Percentiles rank a stretch among this genome's conserved stretches.
Evolutionary conservation across 139 green algal genomes (phyloP).

Genomic region (Deuterostichococcus epilithicus): DNA sequence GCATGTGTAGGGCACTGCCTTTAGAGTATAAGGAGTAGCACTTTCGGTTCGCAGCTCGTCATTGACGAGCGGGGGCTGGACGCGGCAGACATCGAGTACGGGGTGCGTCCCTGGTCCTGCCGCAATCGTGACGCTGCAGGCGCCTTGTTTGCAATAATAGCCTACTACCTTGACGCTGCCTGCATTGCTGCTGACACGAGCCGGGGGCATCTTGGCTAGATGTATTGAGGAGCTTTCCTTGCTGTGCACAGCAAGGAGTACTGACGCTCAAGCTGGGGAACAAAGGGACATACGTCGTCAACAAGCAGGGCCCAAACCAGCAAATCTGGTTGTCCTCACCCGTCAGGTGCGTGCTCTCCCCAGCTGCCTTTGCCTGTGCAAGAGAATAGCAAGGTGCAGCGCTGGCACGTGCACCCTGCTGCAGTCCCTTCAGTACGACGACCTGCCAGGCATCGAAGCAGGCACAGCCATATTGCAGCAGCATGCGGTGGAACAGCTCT

Average conservation of each 20-base stretch:
- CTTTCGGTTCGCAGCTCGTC: constrained; percentile 29
- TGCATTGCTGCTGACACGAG: not conserved
- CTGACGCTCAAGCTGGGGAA: constrained; percentile 72
- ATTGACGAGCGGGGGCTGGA: constrained; percentile 52
- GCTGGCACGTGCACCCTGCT: too few species aligned
- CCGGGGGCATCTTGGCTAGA: not conserved
- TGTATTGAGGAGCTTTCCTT: not conserved
- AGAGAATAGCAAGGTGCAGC: too few species aligned
- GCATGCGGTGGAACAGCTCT: too few species aligned
- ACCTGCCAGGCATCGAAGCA: too few species aligned
- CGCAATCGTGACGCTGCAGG: too few species aligned
- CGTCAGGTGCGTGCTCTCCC: constrained; percentile 48
- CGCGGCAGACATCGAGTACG: constrained; percentile 65
- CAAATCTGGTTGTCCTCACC: constrained; percentile 97
- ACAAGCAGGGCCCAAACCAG: constrained; percentile 96
- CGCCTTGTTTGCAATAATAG: not conserved
- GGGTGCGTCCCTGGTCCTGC: constrained; percentile 44
- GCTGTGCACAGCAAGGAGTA: constrained; percentile 68
- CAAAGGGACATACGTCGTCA: constrained; percentile 92
- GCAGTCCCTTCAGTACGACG: too few species aligned
- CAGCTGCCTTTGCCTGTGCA: too few species aligned
- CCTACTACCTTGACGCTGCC: not conserved
- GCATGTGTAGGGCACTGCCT: not conserved
- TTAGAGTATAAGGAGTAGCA: not conserved
- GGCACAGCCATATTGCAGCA: too few species aligned